Evolutionary conservation across 2,329 filamentous ascomycete genomes (phyloP).

Genomic region (Trichothecium roseum): DNA sequence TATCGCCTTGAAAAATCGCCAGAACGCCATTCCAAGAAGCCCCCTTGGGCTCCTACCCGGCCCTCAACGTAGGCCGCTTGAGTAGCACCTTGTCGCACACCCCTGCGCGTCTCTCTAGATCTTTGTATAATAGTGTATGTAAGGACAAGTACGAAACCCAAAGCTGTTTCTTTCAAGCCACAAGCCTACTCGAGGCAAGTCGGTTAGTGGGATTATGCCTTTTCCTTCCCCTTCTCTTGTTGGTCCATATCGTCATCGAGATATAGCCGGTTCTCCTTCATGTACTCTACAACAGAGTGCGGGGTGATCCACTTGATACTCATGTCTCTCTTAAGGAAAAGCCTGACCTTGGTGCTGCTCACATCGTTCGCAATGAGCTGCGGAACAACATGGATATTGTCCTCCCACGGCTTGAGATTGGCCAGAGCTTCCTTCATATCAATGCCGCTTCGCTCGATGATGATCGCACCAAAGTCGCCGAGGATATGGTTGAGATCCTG

Average conservation of each 20-base stretch:
- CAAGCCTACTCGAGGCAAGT: too few species aligned
- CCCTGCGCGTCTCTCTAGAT: too few species aligned
- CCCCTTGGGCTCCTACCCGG: not conserved
- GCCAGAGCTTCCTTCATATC: slow-evolving; percentile 81
- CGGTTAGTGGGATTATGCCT: not conserved
- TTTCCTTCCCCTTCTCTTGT: slow-evolving; percentile 2
- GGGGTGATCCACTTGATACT: slow-evolving; percentile 62
- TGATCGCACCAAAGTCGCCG: slow-evolving; percentile 71
- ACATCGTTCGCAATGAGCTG: slow-evolving; percentile 69
- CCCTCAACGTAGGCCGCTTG: too few species aligned
- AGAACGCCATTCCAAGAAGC: not conserved
- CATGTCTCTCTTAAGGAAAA: slow-evolving; percentile 71
- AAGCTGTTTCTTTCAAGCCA: too few species aligned
- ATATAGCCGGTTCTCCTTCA: slow-evolving; percentile 50
- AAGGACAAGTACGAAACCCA: too few species aligned
- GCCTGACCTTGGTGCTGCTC: slow-evolving; percentile 70
- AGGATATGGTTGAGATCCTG: slow-evolving; percentile 84
- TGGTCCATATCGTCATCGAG: slow-evolving; percentile 4
- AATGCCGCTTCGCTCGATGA: slow-evolving; percentile 79
- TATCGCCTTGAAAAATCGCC: too few species aligned
- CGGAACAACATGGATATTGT: slow-evolving; percentile 80
- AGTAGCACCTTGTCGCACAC: too few species aligned
- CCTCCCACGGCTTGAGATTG: slow-evolving; percentile 70
- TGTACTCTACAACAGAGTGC: slow-evolving; percentile 64
- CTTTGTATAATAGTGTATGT: too few species aligned